Evolutionary conservation across 2,329 filamentous ascomycete species (phyloP).

Genomic region (Scedosporium aurantiacum): DNA sequence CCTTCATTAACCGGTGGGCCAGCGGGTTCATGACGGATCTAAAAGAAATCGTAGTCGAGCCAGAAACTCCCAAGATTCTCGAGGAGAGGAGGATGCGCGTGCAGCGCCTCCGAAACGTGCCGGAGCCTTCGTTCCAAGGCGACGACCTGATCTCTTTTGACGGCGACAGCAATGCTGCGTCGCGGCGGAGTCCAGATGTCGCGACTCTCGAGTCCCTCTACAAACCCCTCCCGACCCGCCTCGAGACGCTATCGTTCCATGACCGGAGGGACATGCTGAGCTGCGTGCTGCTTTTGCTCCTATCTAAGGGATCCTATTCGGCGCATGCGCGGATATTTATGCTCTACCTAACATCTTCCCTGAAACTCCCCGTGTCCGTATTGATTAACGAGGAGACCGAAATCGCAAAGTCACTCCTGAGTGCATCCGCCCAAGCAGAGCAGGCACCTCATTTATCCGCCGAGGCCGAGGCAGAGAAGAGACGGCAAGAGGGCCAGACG

Average conservation of each 20-base stretch:
- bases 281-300: slow-evolving; percentile 56
- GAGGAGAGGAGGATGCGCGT: slow-evolving; percentile 34
- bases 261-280: slow-evolving; percentile 56
- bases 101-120: slow-evolving; percentile 21
- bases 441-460: slow-evolving; percentile 49
- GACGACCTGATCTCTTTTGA: slow-evolving; percentile 23
- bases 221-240: slow-evolving; percentile 39
- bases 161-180: slow-evolving; percentile 20
- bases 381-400: slow-evolving; percentile 62
- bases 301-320: slow-evolving; percentile 64
- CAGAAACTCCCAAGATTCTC: slow-evolving; percentile 35
- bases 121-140: not conserved
- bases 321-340: slow-evolving; percentile 61
- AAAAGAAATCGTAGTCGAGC: slow-evolving; percentile 50
- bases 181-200: slow-evolving; percentile 25
- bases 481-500: slow-evolving; percentile 57
- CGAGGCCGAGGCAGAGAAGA: slow-evolving; percentile 64
- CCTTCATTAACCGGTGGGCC: slow-evolving; percentile 69
- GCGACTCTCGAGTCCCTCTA: slow-evolving; percentile 39
- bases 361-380: slow-evolving; percentile 49
- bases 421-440: slow-evolving; percentile 37
- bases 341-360: slow-evolving; percentile 55
- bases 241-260: slow-evolving; percentile 43
- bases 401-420: slow-evolving; percentile 64
- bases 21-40: slow-evolving; percentile 58